Percentiles rank a stretch among this genome's conserved stretches.
Evolutionary conservation across 2,329 filamentous ascomycete genomes (phyloP).

Genomic region (Pseudopithomyces maydicus): DNA sequence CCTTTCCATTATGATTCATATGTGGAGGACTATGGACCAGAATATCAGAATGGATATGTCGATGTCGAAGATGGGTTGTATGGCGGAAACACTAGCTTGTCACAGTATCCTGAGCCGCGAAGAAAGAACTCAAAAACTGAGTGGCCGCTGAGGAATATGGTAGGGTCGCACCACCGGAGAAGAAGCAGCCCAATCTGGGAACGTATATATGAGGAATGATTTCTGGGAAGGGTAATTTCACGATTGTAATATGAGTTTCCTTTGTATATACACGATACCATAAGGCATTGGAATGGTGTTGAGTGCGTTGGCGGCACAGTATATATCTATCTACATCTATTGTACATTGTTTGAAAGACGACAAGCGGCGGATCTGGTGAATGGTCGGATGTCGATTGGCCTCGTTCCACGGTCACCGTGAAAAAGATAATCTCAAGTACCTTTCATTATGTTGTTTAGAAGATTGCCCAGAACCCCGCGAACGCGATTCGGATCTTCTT

Average conservation of each 20-base stretch:
- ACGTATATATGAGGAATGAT: slow-evolving; percentile 34
- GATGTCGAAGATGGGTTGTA: slow-evolving; percentile 36
- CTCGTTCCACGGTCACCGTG: not conserved
- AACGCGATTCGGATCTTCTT: slow-evolving; percentile 30
- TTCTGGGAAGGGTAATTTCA: slow-evolving; percentile 7
- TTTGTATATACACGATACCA: slow-evolving; percentile 24
- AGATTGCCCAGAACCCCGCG: slow-evolving; percentile 37
- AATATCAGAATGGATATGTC: slow-evolving; percentile 24
- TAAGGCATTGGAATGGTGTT: slow-evolving; percentile 3
- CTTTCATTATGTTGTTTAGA: slow-evolving; percentile 28
- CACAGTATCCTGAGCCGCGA: slow-evolving; percentile 28
- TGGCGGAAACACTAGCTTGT: slow-evolving; percentile 34
- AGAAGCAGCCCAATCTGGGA: slow-evolving; percentile 39
- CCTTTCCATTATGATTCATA: slow-evolving; percentile 35
- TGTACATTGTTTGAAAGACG: not conserved
- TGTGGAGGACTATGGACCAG: slow-evolving; percentile 40
- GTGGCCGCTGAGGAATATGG: slow-evolving; percentile 37
- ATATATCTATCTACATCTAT: not conserved
- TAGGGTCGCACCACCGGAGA: slow-evolving; percentile 19
- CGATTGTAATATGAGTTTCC: slow-evolving; percentile 16
- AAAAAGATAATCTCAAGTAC: slow-evolving; percentile 7
- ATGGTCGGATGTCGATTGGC: not conserved
- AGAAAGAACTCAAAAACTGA: slow-evolving; percentile 29
- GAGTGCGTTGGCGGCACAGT: not conserved
- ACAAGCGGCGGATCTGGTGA: not conserved